Evolutionary conservation across 2,329 filamentous ascomycete genomes (phyloP), one percentile per base, ranked within the genome.

Genomic region (Lasiodiplodia citricola): DNA sequence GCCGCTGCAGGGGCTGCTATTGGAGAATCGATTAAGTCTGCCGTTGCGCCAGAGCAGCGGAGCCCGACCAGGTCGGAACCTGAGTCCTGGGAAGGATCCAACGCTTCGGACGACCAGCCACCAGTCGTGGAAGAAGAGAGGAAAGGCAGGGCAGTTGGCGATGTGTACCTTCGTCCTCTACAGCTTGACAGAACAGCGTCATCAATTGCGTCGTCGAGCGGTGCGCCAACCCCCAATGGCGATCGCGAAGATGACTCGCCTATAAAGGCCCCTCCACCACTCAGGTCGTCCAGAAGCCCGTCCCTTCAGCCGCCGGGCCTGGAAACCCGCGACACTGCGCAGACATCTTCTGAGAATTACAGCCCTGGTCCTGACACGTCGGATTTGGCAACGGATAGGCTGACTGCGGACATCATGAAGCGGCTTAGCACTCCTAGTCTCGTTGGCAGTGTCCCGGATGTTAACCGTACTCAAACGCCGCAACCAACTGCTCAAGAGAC

Each of bases 391-490:
- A 93, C 87, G 73, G 92, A 94, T 72, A 84, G 87, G 68, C 77
- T 94, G 57, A 86, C 89, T 35, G 90, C 92, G 69, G 92, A 94
- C 73, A 94, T 94, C 67, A 88, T 93, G 66, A 88, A 87, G 69
- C 91, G 88, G 52, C 82, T 94, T 2, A 89, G 85, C 67, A 70
- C 70, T 11, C 65, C 68, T 21, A 60, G 55, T 25, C 25, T 68
- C 14, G 60, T 64, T 25, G 66, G 56, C 31, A 62, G 47, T 37
- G 47, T 55, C 11, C 57, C 13, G n/a, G 60, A 64, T 14, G 23
- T 37, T 41, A 64, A 52, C 51, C 63, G 50, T 31, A 18, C 63
- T n/a, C 31, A 41, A 16, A 38, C 62, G 47, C 47, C 62, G 50
- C 62, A 65, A 6, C 51, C 47, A 21, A 14, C 67, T 31, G 60